Evolutionary conservation across 495 filamentous ascomycete genomes (phyloP), one percentile per base, ranked within the genome.

Genomic region (Penicillium robsamsonii): DNA sequence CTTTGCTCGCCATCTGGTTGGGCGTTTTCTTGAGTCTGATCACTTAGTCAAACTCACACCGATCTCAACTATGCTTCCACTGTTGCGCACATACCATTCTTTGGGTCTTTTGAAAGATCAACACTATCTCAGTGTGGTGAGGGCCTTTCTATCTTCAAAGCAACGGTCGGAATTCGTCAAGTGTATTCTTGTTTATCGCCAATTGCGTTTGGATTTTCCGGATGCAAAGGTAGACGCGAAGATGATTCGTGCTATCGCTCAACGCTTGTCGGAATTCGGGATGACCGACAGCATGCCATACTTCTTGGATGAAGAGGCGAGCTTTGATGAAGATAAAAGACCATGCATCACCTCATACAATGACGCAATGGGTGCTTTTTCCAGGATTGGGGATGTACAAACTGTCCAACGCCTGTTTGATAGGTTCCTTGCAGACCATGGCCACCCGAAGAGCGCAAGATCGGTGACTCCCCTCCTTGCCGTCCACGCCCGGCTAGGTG

Each of bases 401-500:
- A 61, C 56, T 25, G 69, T 74, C 10, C 42, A 70, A 58, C 18
- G 62, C 60, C 24, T 72, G 17, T 76, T 76, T 42, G 55, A 63
- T 45, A 73, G 58, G 48, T 65, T 70, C 13, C 40, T 76, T 4
- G 55, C 57, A 35, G 66, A 75, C 35, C 61, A 78, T 63, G 67
- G 69, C 45, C 66, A 61, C 9, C 79, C 74, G 15, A 55, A 50
- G 17, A 62, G 55, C 57, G 68, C 59, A 25, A 69, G 47, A 56
- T 62, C 73, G 49, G 65, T 79, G 17, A 74, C 67, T 22, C 77
- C 77, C 9, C 67, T 90, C 15, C 78, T 95, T 33, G 75, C 85
- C 46, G 86, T 85, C 5, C 78, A 92, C 67, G 85, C 89, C 4
- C 77, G 78, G 27, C 70, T 79, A 49, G 87, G 83, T 0, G 82